Evolutionary conservation across 768 basidiomycete genomes (phyloP), one percentile per base, ranked within the genome.

Genomic region (Boletus coccyginus): DNA sequence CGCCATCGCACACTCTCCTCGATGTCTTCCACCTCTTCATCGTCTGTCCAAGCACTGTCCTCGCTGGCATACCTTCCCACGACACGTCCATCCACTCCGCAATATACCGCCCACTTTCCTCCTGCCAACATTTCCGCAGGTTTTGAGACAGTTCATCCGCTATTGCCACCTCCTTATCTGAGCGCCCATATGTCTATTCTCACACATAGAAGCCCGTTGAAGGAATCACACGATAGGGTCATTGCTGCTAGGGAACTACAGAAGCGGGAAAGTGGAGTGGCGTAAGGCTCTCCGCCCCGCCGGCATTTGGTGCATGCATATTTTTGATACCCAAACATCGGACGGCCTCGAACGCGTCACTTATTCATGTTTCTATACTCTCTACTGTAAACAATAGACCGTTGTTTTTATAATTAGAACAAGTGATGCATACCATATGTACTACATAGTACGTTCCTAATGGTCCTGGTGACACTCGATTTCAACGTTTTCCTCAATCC

Each of bases 151-250:
- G 81, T 87, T 10, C 90, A 92, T 66, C 81, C 87, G 0, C 75
- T 90, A 17, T 77, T 91, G 24, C 90, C 90, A 0, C 80, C 81
- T 4, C 88, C 88, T 41, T 90, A 90, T 65, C 69, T 88, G 58
- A 81, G 75, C 61, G 82, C 85, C 55, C 90, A 92, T 56, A 74
- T 90, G 68, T 87, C 87, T 19, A 80, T 88, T 46, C 74, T 90
- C 33, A 75, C 80, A 17, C 78, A 84, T 69, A 78, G 85, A 48
- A 83, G 79, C 49, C 88, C 90, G 24, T 73, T 91, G 54, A 77
- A 81, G 62, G 89, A 89, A 67, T 83, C 86, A 24, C 84, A 83
- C 62, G 88, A 90, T 55, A 78, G 86, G 50, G 83, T 89, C 38
- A 75, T 80, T 53, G 70, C 75, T 42, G 87, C 85, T 29, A 87